phyloP scores from a whole-genome alignment of 495 filamentous ascomycete genomes.

The Aspergillus taichungensis region DNA sequence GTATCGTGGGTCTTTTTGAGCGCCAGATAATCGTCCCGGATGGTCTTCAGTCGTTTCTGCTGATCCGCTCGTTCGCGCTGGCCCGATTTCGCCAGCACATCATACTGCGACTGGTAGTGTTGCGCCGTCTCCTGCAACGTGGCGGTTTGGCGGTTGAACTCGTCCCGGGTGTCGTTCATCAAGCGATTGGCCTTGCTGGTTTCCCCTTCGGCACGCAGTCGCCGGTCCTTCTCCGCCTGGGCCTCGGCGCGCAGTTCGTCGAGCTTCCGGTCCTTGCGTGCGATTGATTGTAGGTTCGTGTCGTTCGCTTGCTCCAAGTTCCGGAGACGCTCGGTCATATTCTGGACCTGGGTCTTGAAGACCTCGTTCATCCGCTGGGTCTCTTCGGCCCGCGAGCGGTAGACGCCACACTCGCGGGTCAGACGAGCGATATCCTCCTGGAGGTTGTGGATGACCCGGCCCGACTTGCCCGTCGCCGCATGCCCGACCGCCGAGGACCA shows the following conservation, averaged over 20 bases:
- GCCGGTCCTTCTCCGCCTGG: conserved; percentile 55
- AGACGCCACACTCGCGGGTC: conserved; percentile 68
- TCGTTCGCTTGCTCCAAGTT: conserved; percentile 65
- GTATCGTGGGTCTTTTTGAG: conserved; percentile 33
- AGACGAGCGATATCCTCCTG: conserved; percentile 83
- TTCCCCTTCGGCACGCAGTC: conserved; percentile 52
- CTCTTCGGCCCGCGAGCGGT: conserved; percentile 64
- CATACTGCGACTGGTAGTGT: conserved; percentile 52
- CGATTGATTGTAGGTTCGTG: conserved; percentile 60
- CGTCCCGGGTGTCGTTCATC: conserved; percentile 44
- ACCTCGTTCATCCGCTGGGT: conserved; percentile 62
- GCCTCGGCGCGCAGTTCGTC: conserved; percentile 61
- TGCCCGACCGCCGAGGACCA: conserved; percentile 75
- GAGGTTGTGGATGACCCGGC: conserved; percentile 83
- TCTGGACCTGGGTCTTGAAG: conserved; percentile 64
- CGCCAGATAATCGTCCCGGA: conserved; percentile 20
- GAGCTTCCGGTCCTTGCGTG: conserved; percentile 72
- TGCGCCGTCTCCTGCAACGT: conserved; percentile 50
- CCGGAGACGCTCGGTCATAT: conserved; percentile 46
- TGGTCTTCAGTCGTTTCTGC: conserved; percentile 22
- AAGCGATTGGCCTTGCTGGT: conserved; percentile 56
- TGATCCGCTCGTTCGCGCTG: conserved; percentile 47
- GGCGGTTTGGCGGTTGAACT: conserved; percentile 52
- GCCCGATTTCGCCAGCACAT: conserved; percentile 55
- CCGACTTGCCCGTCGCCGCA: conserved; percentile 77